Evolutionary conservation across 2,329 filamentous ascomycete species (phyloP).

Genomic region (Diaporthe vexans): DNA sequence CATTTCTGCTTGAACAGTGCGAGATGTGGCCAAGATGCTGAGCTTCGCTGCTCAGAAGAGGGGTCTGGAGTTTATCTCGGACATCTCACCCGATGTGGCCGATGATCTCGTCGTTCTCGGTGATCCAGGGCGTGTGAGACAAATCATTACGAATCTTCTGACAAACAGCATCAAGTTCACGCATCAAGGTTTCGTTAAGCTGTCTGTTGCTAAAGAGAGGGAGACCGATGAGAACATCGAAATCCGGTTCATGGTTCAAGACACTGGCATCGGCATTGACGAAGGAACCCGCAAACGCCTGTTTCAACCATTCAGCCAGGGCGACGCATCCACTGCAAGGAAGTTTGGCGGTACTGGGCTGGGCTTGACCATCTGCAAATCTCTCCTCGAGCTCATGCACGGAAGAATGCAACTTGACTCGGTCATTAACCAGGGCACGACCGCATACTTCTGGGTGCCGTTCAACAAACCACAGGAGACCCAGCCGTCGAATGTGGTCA

Average conservation of each 20-base stretch:
- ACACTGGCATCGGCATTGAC: slow-evolving; percentile 86
- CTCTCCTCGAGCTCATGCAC: slow-evolving; percentile 83
- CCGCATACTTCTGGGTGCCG: slow-evolving; percentile 81
- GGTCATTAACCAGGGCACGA: slow-evolving; percentile 76
- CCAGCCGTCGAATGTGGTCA: slow-evolving; percentile 65
- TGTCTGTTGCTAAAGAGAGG: slow-evolving; percentile 73
- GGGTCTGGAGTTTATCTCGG: slow-evolving; percentile 78
- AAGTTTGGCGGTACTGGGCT: slow-evolving; percentile 85
- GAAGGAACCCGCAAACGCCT: slow-evolving; percentile 80
- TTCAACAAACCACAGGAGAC: slow-evolving; percentile 77
- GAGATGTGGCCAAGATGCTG: slow-evolving; percentile 89
- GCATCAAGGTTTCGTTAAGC: slow-evolving; percentile 75
- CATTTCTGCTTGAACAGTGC: slow-evolving; percentile 62
- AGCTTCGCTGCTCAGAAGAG: slow-evolving; percentile 87
- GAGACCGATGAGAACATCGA: slow-evolving; percentile 76
- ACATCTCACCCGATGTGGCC: slow-evolving; percentile 73
- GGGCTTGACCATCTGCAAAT: slow-evolving; percentile 85
- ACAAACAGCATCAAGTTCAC: slow-evolving; percentile 77
- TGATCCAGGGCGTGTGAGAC: slow-evolving; percentile 71
- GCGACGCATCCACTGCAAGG: slow-evolving; percentile 83
- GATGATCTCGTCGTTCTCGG: slow-evolving; percentile 84
- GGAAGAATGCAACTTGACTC: slow-evolving; percentile 81
- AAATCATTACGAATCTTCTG: slow-evolving; percentile 73
- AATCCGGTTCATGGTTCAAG: slow-evolving; percentile 80
- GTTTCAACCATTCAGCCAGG: slow-evolving; percentile 87